Evolutionary conservation across 139 green algal species (phyloP), one percentile per base, ranked within the genome.

Genomic region (Tetradesmus lagerheimii): DNA sequence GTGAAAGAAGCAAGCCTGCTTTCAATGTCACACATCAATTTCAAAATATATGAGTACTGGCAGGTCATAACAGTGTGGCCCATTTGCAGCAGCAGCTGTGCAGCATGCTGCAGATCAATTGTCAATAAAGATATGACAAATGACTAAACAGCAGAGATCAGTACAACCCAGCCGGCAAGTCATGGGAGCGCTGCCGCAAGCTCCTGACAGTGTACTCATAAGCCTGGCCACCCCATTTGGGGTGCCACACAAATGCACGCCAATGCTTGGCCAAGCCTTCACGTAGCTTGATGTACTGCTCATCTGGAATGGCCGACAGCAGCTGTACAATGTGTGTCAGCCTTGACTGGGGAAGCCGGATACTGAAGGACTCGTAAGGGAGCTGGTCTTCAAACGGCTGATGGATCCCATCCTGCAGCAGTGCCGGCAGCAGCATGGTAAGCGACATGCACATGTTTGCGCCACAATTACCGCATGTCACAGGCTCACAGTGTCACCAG

Each of bases 291-390:
- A 64, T 62, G 27, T 90, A 80, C 34, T 95, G 37, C 29, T 89
- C 75, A 1, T 92, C 53, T 20, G 6, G 67, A 20, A 92, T 92
- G 29, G n/a, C 31, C 5, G 81, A 35, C 50, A 95, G 85, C 0
- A 94, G 39, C 25, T 91, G 37, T 27, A 90, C 31, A 27, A 95
- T 89, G 62, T 76, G 87, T 0, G 92, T 91, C 8, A 95, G 50
- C 37, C 92, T 90, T 4, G 67, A 1, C 2, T 89, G 74, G 20
- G 43, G 79, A 18, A 96, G 41, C 0, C 92, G 90, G 4, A 96
- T 78, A 25, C 74, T 84, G 80, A 96, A 96, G 27, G 92, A 76
- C 53, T 94, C 66, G 85, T 95, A 96, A 2, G 93, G 93, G 85
- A 96, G 20, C 3, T 93, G 45, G 45, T 95, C 92, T 75, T 96